Evolutionary conservation across 257 asterid species (phyloP), one percentile per base, ranked within the genome.

Genomic region (Capsicum baccatum): DNA sequence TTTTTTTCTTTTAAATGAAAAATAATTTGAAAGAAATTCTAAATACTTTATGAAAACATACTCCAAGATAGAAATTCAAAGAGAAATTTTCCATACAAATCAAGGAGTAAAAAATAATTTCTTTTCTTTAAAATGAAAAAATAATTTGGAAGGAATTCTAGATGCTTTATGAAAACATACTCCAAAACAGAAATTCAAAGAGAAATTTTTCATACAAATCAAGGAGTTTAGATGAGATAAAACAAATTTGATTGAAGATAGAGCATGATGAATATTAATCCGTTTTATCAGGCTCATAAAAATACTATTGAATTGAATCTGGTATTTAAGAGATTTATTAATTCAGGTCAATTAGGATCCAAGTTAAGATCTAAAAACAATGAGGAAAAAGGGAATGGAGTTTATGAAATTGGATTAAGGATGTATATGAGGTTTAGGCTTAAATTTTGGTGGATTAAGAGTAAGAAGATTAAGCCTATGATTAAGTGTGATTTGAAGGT

Each of bases 261-360:
- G 89, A 82, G 97, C 92, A 4, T 85, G 12, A 39, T 59, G 33
- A 26, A 26, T 0, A 8, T 92, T 90, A 85, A 39, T 35, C 84
- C 87, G 39, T 95, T 95, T 88, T 89, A 91, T 76, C 98, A 95
- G 81, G 92, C 92, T 4, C 89, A 83, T 73, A 94, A 92, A 90
- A 94, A 83, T 60, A 95, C 95, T 0, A 85, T 69, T 14, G 54
- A 56, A 2, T 15, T 90, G 82, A 86, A 17, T 13, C 79, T 92
- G 3, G 90, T 84, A 44, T 90, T 95, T 89, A 86, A 37, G 19
- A 94, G 97, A 6, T 81, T 84, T 26, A 26, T 26, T 85, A 85
- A 86, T 2, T 0, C 86, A 37, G 79, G 90, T n/a, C 6, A 7
- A 16, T 90, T 91, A 56, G 92, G 92, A 39, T 39, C 33, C 33